Evolutionary conservation across 2,329 filamentous ascomycete species (phyloP), one percentile per base, ranked within the genome.

Genomic region (Aspergillus unguis): DNA sequence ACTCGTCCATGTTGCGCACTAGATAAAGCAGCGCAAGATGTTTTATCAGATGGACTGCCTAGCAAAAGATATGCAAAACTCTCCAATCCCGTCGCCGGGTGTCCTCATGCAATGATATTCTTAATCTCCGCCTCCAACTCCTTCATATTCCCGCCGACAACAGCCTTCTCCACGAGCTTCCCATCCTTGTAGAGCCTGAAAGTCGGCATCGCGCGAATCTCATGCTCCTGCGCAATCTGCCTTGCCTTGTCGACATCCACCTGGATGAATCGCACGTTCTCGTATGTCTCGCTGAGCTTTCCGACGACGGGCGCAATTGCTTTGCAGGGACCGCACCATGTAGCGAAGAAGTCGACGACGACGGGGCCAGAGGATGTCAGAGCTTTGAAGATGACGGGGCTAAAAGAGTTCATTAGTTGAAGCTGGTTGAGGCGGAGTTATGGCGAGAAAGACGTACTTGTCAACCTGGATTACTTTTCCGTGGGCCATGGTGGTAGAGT

Each of bases 241-340:
- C 74, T 70, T 57, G 79, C 73, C 44, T 74, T 74, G 59, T 83
- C 80, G 10, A 82, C 80, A 53, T 83, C 77, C 31, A 82, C 75
- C 69, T 82, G 81, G 57, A 74, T 71, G 62, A 83, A 82, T 28
- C 74, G 73, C 25, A 82, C 67, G 52, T 76, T 74, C 26, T 70
- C 61, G 62, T 82, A 78, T 42, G 75, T 72, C 48, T 77, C 72
- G 53, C 78, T 80, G 50, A 82, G 72, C 58, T 77, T 69, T 50
- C 76, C 75, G 62, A 81, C 76, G 56, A 77, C 69, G 29, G 80
- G 80, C 3, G 75, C 74, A 50, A 83, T 79, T 32, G 75, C 71
- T 62, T 80, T 80, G 73, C 80, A 83, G 28, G 80, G 80, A 2
- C 79, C 79, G 64, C 80, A 82, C 79, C 80, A 83, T 57, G 76